phyloP scores from a whole-genome alignment of 1,139 yeast species.

The Eremothecium sinecaudum region DNA sequence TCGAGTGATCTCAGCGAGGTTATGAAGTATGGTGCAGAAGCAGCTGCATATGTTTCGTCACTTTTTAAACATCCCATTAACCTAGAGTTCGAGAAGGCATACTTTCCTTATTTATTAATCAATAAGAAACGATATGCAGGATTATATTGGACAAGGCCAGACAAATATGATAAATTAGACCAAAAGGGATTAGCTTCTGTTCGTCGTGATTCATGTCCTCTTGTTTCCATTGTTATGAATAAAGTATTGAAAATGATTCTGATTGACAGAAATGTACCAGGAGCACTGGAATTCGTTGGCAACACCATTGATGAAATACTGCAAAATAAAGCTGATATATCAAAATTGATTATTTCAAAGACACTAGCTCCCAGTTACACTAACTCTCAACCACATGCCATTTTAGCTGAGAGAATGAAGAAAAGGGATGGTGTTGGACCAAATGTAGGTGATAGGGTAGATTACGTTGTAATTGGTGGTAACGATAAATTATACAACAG shows the following conservation, averaged over 20 bases:
- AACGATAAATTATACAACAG: slow-evolving; percentile 88
- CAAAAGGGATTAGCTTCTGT: slow-evolving; percentile 98
- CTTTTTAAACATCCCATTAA: slow-evolving; percentile 79
- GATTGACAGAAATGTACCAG: slow-evolving; percentile 82
- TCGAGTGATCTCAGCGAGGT: slow-evolving; percentile 70
- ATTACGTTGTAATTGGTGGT: slow-evolving; percentile 85
- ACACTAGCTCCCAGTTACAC: slow-evolving; percentile 89
- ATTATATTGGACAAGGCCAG: slow-evolving; percentile 85
- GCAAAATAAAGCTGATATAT: slow-evolving; percentile 85
- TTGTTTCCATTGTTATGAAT: slow-evolving; percentile 91
- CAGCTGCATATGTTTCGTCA: slow-evolving; percentile 79
- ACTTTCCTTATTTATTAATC: slow-evolving; percentile 85
- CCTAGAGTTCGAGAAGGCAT: slow-evolving; percentile 92
- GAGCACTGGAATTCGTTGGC: slow-evolving; percentile 78
- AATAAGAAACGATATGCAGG: slow-evolving; percentile 98
- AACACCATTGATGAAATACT: slow-evolving; percentile 81
- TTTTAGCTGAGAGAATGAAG: slow-evolving; percentile 89
- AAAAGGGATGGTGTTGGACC: slow-evolving; percentile 98
- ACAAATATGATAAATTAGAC: slow-evolving; percentile 91
- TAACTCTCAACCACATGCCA: slow-evolving; percentile 95
- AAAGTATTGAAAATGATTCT: slow-evolving; percentile 77
- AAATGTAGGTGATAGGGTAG: slow-evolving; percentile 93
- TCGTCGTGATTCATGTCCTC: slow-evolving; percentile 90
- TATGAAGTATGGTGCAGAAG: slow-evolving; percentile 89
- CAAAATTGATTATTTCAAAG: slow-evolving; percentile 88